Base-by-base conservation (phyloP, 2,329 filamentous ascomycete genomes). In the Fusarium algeriense region DNA sequence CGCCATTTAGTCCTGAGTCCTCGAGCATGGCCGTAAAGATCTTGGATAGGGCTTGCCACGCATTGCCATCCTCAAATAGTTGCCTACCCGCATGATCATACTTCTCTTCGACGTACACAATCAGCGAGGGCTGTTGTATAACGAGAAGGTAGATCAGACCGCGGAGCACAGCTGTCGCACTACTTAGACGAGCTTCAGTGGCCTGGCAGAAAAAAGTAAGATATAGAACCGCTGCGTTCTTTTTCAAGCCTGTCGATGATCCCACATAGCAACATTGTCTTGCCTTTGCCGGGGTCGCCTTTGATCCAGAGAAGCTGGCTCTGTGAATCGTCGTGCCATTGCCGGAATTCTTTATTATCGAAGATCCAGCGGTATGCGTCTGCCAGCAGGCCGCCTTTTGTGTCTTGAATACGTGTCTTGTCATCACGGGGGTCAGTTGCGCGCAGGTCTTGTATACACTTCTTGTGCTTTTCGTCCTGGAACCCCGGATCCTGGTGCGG, bases 231-330 rank as follows among this genome's bases (percentile, higher is more conserved):
- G 28, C 28, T 30, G 28, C 28, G 28, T 30, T 30, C 28, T 5
- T 30, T 30, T 30, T 30, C 28, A 30, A 30, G 28, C 28, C 28
- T 30, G 10, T 30, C 28, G 28, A 83, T 78, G 35, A 84, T 80
- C 4, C 81, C 80, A 14, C 78, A 81, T 0, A 84, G 54, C 2
- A 84, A 67, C 81, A 85, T 84, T 0, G 82, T 85, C 69, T 85
- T 85, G 6, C 83, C 83, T 30, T 30, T 30, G 28, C 28, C 28
- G 28, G 28, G 28, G 5, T 30, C 28, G 10, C 28, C 28, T 30
- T 30, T 30, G 28, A 30, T 30, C 28, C 28, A 82, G 77, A 44
- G 79, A 78, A 0, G 80, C 81, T 28, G 28, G 28, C 28, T 30
- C 10, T 30, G 7, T 30, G 28, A 10, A 30, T 3, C 28, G 28